Percentiles rank a stretch among this genome's conserved stretches.
Evolutionary conservation across 257 asterid species (phyloP).

Genomic region (Gynochthodes officinalis): DNA sequence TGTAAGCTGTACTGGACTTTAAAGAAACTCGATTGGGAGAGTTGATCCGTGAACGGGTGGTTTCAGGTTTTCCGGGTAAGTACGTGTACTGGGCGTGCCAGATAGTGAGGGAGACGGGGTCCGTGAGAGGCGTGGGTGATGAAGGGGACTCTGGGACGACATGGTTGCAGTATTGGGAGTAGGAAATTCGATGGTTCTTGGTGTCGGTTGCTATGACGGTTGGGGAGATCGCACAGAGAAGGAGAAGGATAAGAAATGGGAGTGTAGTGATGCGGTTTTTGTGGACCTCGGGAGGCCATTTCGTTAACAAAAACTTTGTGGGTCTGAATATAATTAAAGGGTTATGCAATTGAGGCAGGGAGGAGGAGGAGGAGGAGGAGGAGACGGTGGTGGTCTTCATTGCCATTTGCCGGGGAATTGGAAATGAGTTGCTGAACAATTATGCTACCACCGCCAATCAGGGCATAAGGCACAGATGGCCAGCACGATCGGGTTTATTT

Average conservation of each 20-base stretch:
- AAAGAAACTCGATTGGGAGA: constrained; percentile 39
- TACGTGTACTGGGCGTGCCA: constrained; percentile 35
- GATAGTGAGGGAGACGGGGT: constrained; percentile 29
- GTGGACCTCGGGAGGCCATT: background rate
- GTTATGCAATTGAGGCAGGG: background rate
- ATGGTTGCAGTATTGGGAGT: constrained; percentile 48
- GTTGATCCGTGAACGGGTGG: constrained; percentile 10
- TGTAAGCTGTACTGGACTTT: constrained; percentile 31
- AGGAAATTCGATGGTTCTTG: constrained; percentile 29
- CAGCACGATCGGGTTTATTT: too few relatives aligned
- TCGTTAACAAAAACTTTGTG: constrained; percentile 1
- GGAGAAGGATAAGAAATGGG: constrained; percentile 17
- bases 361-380: background rate
- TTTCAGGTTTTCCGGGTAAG: constrained; percentile 19
- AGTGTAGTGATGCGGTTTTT: background rate
- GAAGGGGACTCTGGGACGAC: constrained; percentile 40
- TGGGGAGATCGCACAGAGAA: constrained; percentile 25
- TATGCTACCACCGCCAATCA: too few relatives aligned
- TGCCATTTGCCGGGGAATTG: background rate
- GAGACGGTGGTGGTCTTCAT: background rate
- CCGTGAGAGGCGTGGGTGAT: constrained; percentile 33
- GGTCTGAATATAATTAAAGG: background rate
- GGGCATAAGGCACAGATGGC: too few relatives aligned
- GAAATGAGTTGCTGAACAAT: background rate
- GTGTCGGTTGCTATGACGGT: constrained; percentile 24